Conservation (phyloP, 208 protist genomes). For the Wallacemonas sp. region DNA sequence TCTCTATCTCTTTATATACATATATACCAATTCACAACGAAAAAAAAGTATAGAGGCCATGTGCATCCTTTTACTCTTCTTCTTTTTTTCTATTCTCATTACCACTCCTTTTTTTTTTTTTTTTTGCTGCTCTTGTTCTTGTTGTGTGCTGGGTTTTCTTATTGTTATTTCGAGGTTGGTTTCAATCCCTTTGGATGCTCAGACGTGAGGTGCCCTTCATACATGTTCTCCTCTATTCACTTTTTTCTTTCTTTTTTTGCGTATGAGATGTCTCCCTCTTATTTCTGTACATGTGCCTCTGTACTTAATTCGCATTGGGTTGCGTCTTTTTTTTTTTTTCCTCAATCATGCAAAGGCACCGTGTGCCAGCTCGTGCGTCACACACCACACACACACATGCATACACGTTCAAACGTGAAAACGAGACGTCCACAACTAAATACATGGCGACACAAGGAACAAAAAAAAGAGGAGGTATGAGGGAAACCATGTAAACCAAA, state of each 20-base stretch:
- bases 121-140: slow-evolving; percentile 1
- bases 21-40: too few species aligned
- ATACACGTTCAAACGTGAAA: not conserved
- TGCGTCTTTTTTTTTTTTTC: not conserved
- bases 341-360: not conserved
- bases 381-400: not conserved
- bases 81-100: slow-evolving; percentile 8
- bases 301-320: not conserved
- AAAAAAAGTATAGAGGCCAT: too few species aligned
- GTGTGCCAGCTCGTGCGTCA: too few species aligned
- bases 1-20: too few species aligned
- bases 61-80: not conserved
- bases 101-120: not conserved
- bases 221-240: not conserved
- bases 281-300: not conserved
- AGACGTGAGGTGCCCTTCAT: too few species aligned
- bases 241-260: slow-evolving; percentile 7
- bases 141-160: too few species aligned
- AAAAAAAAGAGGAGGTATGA: not conserved
- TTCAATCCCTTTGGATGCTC: too few species aligned
- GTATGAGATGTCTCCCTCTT: not conserved
- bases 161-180: too few species aligned
- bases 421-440: not conserved
- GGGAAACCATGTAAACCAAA: not conserved
- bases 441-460: not conserved